Percentiles rank a stretch among this genome's conserved stretches.
Evolutionary conservation across 805 yeast species (phyloP).

Genomic region (Wickerhamiella nectarea): DNA sequence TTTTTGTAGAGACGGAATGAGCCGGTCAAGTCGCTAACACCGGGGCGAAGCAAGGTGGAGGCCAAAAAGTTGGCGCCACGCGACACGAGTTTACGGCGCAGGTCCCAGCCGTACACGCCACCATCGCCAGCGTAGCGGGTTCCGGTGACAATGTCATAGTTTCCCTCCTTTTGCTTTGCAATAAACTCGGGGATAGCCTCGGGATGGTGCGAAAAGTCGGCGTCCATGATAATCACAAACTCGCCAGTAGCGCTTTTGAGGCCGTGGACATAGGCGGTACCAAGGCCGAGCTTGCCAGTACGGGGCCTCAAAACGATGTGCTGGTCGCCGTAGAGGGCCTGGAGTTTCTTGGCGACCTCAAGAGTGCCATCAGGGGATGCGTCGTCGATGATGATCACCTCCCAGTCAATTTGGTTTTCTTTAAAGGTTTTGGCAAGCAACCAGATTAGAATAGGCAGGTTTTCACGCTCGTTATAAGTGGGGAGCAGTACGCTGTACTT

Average conservation of each 20-base stretch:
- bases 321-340: slow-evolving; percentile 25
- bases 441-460: slow-evolving; percentile 56
- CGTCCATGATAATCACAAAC: slow-evolving; percentile 71
- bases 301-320: slow-evolving; percentile 55
- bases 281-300: slow-evolving; percentile 65
- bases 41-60: slow-evolving; percentile 53
- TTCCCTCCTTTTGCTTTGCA: slow-evolving; percentile 36
- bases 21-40: slow-evolving; percentile 64
- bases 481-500: slow-evolving; percentile 67
- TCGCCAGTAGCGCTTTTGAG: slow-evolving; percentile 57
- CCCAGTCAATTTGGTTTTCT: slow-evolving; percentile 50
- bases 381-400: slow-evolving; percentile 63
- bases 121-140: slow-evolving; percentile 72
- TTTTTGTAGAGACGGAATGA: slow-evolving; percentile 64
- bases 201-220: slow-evolving; percentile 66
- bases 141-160: slow-evolving; percentile 33
- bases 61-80: slow-evolving; percentile 75
- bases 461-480: slow-evolving; percentile 61
- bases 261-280: slow-evolving; percentile 72
- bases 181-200: slow-evolving; percentile 67
- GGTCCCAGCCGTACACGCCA: slow-evolving; percentile 76
- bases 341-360: slow-evolving; percentile 49
- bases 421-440: slow-evolving; percentile 54
- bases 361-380: slow-evolving; percentile 76
- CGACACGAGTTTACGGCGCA: slow-evolving; percentile 61